Conservation (phyloP, 2,329 filamentous ascomycete genomes). For the Diplodia mutila region DNA sequence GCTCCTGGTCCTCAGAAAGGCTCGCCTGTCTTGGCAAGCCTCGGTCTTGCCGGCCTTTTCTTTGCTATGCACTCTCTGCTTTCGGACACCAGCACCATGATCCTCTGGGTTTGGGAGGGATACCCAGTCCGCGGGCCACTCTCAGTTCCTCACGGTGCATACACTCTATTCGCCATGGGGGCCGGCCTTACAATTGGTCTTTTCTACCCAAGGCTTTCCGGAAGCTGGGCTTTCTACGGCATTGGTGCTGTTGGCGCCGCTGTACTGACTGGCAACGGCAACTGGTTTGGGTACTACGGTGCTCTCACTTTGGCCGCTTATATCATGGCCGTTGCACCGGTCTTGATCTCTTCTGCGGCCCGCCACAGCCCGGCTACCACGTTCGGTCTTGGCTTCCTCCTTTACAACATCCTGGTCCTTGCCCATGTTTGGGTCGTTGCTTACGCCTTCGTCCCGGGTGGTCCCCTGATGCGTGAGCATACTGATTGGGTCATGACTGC, state of each 20-base stretch:
- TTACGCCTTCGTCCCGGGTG: constrained; percentile 96
- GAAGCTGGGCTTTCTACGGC: constrained; percentile 79
- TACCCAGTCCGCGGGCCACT: constrained; percentile 89
- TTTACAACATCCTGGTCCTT: constrained; percentile 94
- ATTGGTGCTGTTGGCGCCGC: constrained; percentile 79
- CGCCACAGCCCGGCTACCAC: constrained; percentile 76
- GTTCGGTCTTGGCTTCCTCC: constrained; percentile 85
- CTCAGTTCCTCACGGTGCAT: constrained; percentile 84
- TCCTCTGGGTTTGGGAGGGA: constrained; percentile 96
- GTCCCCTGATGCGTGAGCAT: constrained; percentile 86
- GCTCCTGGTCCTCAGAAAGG: constrained; percentile 63
- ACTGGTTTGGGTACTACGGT: constrained; percentile 92
- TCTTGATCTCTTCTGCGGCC: constrained; percentile 74
- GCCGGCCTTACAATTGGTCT: constrained; percentile 76
- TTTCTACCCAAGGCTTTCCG: constrained; percentile 69
- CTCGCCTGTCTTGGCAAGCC: constrained; percentile 70
- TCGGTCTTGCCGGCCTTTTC: constrained; percentile 81
- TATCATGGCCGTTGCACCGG: constrained; percentile 76
- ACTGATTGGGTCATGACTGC: constrained; percentile 94
- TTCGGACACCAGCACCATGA: constrained; percentile 98
- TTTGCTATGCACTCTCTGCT: constrained; percentile 91
- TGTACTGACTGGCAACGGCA: constrained; percentile 72
- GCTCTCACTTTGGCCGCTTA: constrained; percentile 77
- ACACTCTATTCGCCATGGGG: constrained; percentile 87
- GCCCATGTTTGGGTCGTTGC: constrained; percentile 99